These are phyloP conservation scores for Clarireedia monteithiana DNA, from an alignment of 2,329 filamentous ascomycete genomes.

Conservation along the genomic window DNA sequence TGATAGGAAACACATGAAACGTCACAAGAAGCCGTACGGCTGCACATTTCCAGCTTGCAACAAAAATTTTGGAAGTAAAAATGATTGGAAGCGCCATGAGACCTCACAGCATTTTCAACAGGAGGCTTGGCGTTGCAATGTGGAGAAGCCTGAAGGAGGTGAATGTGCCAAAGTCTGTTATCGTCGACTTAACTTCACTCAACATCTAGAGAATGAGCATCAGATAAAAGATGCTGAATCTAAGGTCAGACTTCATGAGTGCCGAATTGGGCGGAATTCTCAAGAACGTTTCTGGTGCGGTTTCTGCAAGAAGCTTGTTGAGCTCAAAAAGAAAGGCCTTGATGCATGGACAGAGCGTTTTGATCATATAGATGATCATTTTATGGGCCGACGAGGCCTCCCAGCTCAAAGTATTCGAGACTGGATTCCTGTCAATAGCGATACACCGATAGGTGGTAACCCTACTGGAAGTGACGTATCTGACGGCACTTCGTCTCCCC, in stretches of 20 bases:
- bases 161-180: conserved; percentile 53
- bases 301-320: conserved; percentile 58
- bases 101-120: conserved; percentile 66
- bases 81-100: conserved; percentile 91
- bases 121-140: conserved; percentile 65
- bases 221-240: conserved; percentile 23
- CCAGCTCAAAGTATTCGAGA: conserved; percentile 41
- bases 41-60: conserved; percentile 66
- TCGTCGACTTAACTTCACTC: conserved; percentile 49
- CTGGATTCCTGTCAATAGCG: conserved; percentile 38
- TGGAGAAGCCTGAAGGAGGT: conserved; percentile 27
- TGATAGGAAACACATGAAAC: conserved; percentile 71
- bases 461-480: background rate
- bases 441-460: conserved; percentile 15
- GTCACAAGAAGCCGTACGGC: conserved; percentile 72
- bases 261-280: conserved; percentile 56
- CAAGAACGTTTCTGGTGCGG: conserved; percentile 77
- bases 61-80: conserved; percentile 82
- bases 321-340: conserved; percentile 36
- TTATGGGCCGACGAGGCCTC: conserved; percentile 42
- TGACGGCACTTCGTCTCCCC: conserved; percentile 2
- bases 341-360: conserved; percentile 54
- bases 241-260: conserved; percentile 40
- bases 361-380: conserved; percentile 71
- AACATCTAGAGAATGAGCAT: conserved; percentile 45